These are phyloP conservation scores for Funneliformis caledonium DNA, from an alignment of 371 early-diverging fungal species.

Conservation along the genomic window DNA sequence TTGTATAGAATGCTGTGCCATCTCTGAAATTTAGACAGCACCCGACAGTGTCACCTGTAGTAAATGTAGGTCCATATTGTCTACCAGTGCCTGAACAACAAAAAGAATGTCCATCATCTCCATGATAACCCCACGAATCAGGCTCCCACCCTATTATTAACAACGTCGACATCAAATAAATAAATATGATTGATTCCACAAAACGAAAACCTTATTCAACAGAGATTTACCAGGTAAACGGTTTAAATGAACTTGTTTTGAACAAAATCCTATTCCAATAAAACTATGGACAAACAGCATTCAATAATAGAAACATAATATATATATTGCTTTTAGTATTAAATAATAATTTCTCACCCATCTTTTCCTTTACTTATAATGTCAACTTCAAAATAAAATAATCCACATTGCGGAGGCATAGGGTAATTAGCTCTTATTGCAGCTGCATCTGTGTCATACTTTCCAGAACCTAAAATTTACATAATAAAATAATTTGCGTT, in stretches of 20 bases:
- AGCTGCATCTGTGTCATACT: slow-evolving; percentile 81
- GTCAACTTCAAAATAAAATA: slow-evolving; percentile 90
- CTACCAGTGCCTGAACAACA: slow-evolving; percentile 80
- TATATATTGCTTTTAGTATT: background rate
- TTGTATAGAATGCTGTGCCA: slow-evolving; percentile 84
- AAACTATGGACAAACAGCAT: slow-evolving; percentile 51
- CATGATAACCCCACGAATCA: slow-evolving; percentile 87
- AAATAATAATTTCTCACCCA: slow-evolving; percentile 58
- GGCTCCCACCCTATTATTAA: slow-evolving; percentile 72
- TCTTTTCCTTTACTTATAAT: slow-evolving; percentile 88
- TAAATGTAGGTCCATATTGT: slow-evolving; percentile 88
- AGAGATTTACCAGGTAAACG: slow-evolving; percentile 75
- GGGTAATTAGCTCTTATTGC: slow-evolving; percentile 80
- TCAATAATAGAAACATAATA: background rate
- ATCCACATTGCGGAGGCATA: slow-evolving; percentile 85
- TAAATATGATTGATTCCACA: background rate
- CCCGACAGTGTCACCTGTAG: slow-evolving; percentile 91
- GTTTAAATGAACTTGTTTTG: slow-evolving; percentile 54
- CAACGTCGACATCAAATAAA: background rate
- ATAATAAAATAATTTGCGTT: background rate
- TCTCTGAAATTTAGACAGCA: slow-evolving; percentile 87
- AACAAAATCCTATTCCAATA: slow-evolving; percentile 89
- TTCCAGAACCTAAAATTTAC: slow-evolving; percentile 72
- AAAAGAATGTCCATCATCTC: slow-evolving; percentile 88
- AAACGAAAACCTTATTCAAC: background rate